Evolutionary conservation across 1,284 basidiomycete genomes (phyloP), one percentile per base, ranked within the genome.

Genomic region (Sanguinoderma infundibulare): DNA sequence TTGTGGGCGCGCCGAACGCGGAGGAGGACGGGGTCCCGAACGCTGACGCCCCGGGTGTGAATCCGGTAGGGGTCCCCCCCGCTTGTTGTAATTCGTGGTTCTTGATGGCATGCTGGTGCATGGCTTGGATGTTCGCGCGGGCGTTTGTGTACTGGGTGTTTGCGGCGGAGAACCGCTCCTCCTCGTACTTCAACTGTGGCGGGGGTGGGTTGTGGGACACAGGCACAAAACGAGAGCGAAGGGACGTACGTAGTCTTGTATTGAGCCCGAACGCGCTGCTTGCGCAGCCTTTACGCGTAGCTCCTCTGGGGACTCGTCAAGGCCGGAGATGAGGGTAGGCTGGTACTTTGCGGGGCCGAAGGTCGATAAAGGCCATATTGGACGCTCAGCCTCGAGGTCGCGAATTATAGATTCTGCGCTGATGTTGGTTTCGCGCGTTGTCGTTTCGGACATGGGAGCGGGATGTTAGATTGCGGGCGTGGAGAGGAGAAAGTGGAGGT

Each of bases 261-360:
- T 71, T 60, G 83, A 87, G 12, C 87, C 87, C 12, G 79, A 78
- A 60, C 81, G 80, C 32, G 83, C 69, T 0, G 92, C 91, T 14
- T 80, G 74, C 6, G 83, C 79, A 10, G 90, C 91, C 69, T 84
- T 89, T 59, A 88, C 78, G 49, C 91, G 83, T 53, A 98, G 75
- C 75, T 98, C 96, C 69, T 98, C 96, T 0, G 83, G 85, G 0
- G 88, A 91, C 63, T 91, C 80, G 69, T 98, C 95, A 34, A 91
- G 77, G 1, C 86, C 87, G 5, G 75, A 65, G 17, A 98, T 75
- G 6, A 97, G 69, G 51, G 83, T 87, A 0, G 87, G 88, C 68
- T 95, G 92, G 57, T 84, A 73, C 71, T 96, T 95, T 0, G 87
- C 86, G 24, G 92, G 86, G 0, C 84, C 95, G 72, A 92, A 98